Conservation (phyloP, 495 filamentous ascomycete species). For the Chlorociboria aeruginascens region DNA sequence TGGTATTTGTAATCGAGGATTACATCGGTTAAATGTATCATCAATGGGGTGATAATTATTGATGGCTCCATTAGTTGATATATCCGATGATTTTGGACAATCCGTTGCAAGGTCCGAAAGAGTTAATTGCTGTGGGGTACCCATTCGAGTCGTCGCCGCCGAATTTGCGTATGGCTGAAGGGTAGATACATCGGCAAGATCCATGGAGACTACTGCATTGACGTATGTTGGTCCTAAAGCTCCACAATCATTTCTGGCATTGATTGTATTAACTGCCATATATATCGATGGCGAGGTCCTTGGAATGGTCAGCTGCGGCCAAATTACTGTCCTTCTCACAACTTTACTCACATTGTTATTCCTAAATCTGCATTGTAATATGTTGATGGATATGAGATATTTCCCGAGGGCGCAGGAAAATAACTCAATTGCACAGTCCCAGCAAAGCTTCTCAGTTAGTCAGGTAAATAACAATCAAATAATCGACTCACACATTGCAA, state of each 20-base stretch:
- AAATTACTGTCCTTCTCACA: too few species aligned
- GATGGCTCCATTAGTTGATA: background rate
- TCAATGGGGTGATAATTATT: conserved; percentile 3
- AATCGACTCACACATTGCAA: conserved; percentile 23
- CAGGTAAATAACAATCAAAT: background rate
- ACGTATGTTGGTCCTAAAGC: conserved; percentile 7
- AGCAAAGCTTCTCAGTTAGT: conserved; percentile 15
- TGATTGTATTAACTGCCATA: conserved; percentile 20
- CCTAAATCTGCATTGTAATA: conserved; percentile 18
- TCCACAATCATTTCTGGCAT: conserved; percentile 6
- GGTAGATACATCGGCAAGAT: conserved; percentile 8
- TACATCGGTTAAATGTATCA: conserved; percentile 8
- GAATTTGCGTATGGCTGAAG: conserved; percentile 10
- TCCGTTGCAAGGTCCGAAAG: conserved; percentile 2
- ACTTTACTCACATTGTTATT: conserved; percentile 35
- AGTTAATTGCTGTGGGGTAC: background rate
- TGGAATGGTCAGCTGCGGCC: too few species aligned
- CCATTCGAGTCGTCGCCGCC: background rate
- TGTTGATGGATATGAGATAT: conserved; percentile 22
- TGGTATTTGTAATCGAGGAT: conserved; percentile 7
- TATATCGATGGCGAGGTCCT: conserved; percentile 31
- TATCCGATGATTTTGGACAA: background rate
- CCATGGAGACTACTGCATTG: conserved; percentile 9
- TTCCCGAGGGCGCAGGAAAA: conserved; percentile 24
- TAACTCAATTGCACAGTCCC: conserved; percentile 24